phyloP scores from a whole-genome alignment of 768 basidiomycete genomes.

The Calocybe indica region DNA sequence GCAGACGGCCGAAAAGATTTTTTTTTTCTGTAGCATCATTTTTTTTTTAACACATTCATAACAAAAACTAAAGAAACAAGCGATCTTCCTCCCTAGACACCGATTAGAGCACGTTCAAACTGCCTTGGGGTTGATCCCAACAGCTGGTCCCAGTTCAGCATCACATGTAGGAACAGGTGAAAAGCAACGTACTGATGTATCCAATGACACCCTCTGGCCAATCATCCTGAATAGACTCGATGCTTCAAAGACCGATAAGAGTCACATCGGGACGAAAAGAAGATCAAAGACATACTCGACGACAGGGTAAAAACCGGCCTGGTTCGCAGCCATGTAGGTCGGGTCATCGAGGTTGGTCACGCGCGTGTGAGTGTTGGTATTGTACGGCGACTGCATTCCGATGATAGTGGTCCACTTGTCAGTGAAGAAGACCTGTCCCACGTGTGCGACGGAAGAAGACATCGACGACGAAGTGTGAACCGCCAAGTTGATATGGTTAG shows the following conservation, averaged over 20 bases:
- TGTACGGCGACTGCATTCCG: constrained; percentile 19
- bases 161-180: too few species aligned
- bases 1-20: too few species aligned
- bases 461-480: constrained; percentile 18
- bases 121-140: too few species aligned
- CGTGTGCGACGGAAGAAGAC: constrained; percentile 17
- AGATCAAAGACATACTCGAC: constrained; percentile 12
- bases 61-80: too few species aligned
- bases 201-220: neutral
- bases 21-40: too few species aligned
- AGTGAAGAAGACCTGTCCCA: constrained; percentile 31
- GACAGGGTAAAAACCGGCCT: constrained; percentile 19
- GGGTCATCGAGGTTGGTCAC: constrained; percentile 22
- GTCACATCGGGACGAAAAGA: neutral
- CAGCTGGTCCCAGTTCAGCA: too few species aligned
- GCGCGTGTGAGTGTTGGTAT: constrained; percentile 17
- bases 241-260: neutral
- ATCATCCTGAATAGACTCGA: neutral
- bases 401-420: constrained; percentile 23
- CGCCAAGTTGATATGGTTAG: constrained; percentile 27
- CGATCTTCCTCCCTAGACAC: too few species aligned
- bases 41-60: too few species aligned
- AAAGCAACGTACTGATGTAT: neutral
- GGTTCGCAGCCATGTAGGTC: constrained; percentile 16
- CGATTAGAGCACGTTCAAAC: too few species aligned